phyloP scores from a whole-genome alignment of 345 rosid genomes.

The Capsella bursapastoris region DNA sequence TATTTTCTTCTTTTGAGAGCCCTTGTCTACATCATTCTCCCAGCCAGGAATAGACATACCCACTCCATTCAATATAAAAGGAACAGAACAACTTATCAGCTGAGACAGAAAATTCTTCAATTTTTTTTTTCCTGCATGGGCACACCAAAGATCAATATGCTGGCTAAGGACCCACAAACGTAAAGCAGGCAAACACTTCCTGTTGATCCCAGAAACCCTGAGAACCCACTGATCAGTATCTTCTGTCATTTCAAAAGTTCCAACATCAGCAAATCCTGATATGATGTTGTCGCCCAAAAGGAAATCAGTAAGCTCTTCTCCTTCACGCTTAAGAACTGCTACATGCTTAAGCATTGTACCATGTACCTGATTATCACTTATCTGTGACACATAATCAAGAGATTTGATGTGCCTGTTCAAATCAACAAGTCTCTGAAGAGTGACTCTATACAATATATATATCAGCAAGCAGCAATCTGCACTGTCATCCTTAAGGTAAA shows the following conservation, averaged over 20 bases:
- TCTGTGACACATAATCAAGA: conserved; percentile 62
- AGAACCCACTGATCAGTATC: conserved; percentile 58
- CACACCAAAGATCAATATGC: conserved; percentile 80
- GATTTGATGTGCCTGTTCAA: conserved; percentile 76
- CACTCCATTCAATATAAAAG: conserved; percentile 42
- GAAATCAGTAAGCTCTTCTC: conserved; percentile 67
- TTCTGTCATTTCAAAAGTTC: conserved; percentile 40
- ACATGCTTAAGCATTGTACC: conserved; percentile 52
- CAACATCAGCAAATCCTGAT: conserved; percentile 45
- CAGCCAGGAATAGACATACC: conserved; percentile 34
- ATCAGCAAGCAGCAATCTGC: conserved; percentile 59
- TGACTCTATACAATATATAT: conserved; percentile 61
- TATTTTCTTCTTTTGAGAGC: conserved; percentile 46
- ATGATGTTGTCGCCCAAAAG: conserved; percentile 52
- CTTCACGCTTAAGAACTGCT: conserved; percentile 66
- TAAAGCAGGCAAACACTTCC: conserved; percentile 65
- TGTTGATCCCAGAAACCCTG: conserved; percentile 57
- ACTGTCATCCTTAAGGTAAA: conserved; percentile 51
- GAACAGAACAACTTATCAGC: conserved; percentile 58
- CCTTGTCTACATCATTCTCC: conserved; percentile 42
- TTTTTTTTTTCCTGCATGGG: conserved; percentile 61
- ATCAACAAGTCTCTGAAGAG: conserved; percentile 88
- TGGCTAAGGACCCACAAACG: conserved; percentile 77
- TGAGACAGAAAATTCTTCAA: conserved; percentile 69
- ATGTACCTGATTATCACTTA: conserved; percentile 48